phyloP scores from a whole-genome alignment of 768 basidiomycete genomes.

The Mycena capillaripes region DNA sequence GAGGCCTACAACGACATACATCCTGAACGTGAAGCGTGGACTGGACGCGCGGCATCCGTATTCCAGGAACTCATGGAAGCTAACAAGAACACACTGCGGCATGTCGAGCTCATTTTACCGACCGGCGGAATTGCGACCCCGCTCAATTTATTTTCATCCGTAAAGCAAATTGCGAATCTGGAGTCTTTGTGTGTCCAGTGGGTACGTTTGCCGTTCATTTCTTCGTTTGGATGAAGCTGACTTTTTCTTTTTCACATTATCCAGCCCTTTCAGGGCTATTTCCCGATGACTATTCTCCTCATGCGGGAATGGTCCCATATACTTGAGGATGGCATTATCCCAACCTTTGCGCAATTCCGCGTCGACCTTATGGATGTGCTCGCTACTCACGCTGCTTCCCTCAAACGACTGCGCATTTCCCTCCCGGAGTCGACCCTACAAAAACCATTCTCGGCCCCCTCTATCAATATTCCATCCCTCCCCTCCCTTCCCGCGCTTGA shows the following conservation, averaged over 20 bases:
- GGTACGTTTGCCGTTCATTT: conserved; percentile 9
- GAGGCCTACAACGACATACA: neutral
- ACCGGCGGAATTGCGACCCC: conserved; percentile 18
- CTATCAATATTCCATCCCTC: neutral
- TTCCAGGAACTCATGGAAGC: neutral
- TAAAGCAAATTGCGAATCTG: neutral
- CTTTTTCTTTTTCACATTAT: neutral
- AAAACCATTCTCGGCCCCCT: neutral
- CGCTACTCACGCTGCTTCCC: neutral
- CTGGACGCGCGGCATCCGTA: neutral
- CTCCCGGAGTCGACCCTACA: conserved; percentile 1
- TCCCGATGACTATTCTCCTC: neutral
- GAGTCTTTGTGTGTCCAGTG: conserved; percentile 18
- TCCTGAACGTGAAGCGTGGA: neutral
- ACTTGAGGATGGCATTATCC: neutral
- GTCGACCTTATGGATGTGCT: neutral
- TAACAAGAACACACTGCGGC: conserved; percentile 8
- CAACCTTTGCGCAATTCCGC: neutral
- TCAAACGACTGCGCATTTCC: conserved; percentile 16
- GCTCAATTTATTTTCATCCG: neutral
- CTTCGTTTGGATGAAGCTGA: too few relatives aligned
- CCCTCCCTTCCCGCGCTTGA: conserved; percentile 20
- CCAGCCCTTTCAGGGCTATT: neutral
- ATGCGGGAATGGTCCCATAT: neutral
- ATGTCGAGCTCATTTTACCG: conserved; percentile 20